Evolutionary conservation across 306 rosid genomes (phyloP).

Genomic region (Cucurbita argyrosperma): DNA sequence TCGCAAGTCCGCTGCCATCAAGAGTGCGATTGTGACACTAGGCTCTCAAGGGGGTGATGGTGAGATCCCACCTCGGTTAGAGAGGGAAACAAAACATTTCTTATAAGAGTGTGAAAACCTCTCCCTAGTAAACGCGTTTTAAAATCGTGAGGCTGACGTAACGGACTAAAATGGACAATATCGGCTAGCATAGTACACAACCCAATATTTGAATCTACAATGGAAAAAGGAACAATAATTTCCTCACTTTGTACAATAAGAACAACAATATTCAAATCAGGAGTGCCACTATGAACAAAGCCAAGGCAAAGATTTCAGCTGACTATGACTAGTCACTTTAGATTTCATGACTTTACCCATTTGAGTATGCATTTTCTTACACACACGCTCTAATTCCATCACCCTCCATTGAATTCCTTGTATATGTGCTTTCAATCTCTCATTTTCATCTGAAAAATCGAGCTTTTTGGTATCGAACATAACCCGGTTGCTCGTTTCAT

Average conservation of each 20-base stretch:
- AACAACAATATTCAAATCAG: slow-evolving; percentile 6
- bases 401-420: slow-evolving; percentile 95
- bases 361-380: slow-evolving; percentile 67
- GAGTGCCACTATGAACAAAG: slow-evolving; percentile 48
- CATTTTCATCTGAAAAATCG: slow-evolving; percentile 38
- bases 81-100: too few species aligned
- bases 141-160: too few species aligned
- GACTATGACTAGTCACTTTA: slow-evolving; percentile 33
- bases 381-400: slow-evolving; percentile 63
- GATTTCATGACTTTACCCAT: slow-evolving; percentile 66
- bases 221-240: slow-evolving; percentile 8
- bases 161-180: too few species aligned
- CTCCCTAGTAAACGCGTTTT: too few species aligned
- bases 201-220: neutral
- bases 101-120: too few species aligned
- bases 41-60: too few species aligned
- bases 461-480: slow-evolving; percentile 42
- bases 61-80: too few species aligned
- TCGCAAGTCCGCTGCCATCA: too few species aligned
- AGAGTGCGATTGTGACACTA: too few species aligned
- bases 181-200: neutral
- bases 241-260: slow-evolving; percentile 46
- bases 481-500: slow-evolving; percentile 33
- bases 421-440: slow-evolving; percentile 48
- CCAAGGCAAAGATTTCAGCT: slow-evolving; percentile 65